These are phyloP conservation scores for Trifolium pratense DNA, from an alignment of 306 rosid genomes.

Conservation along the genomic window DNA sequence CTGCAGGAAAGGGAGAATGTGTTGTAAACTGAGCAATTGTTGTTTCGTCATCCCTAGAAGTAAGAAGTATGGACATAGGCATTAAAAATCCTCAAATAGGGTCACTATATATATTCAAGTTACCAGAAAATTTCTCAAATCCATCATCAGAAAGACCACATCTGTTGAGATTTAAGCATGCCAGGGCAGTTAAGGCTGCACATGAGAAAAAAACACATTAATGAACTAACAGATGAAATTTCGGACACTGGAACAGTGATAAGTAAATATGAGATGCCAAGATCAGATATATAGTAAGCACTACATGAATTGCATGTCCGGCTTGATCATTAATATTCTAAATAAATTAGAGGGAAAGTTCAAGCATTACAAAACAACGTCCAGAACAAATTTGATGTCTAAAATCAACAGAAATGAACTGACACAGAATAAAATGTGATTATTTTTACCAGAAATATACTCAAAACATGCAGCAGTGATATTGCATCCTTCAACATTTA, in stretches of 20 bases:
- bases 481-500: conserved; percentile 71
- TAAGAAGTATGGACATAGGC: conserved; percentile 29
- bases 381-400: conserved; percentile 22
- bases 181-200: conserved; percentile 68
- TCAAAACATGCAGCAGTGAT: conserved; percentile 62
- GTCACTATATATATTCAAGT: conserved; percentile 45
- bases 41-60: conserved; percentile 24
- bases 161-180: conserved; percentile 84
- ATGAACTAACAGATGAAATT: conserved; percentile 3
- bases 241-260: conserved; percentile 26
- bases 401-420: conserved; percentile 5
- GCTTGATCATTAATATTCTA: conserved; percentile 30
- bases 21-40: conserved; percentile 28
- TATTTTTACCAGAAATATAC: conserved; percentile 54
- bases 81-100: conserved; percentile 13
- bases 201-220: conserved; percentile 22
- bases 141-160: conserved; percentile 73
- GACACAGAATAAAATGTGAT: conserved; percentile 21
- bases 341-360: conserved; percentile 19
- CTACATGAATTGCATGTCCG: conserved; percentile 2
- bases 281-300: conserved; percentile 25
- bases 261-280: conserved; percentile 35
- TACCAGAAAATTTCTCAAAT: conserved; percentile 75
- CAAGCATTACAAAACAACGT: conserved; percentile 15
- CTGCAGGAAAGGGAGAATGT: conserved; percentile 54